Conservation (phyloP, 805 yeast genomes). For the Pichia pseudocactophila region DNA sequence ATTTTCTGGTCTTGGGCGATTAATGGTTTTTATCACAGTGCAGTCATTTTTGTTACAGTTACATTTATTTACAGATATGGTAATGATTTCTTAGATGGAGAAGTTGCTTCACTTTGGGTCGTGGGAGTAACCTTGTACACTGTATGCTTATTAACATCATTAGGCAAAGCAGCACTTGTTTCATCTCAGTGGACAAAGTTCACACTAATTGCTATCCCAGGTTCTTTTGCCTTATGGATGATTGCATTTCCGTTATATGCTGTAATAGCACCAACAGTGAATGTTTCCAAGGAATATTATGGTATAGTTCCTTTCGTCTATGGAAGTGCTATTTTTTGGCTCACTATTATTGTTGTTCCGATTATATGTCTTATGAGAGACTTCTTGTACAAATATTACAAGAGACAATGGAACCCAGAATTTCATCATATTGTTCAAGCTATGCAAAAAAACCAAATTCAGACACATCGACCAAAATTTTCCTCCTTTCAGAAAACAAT, state of each 20-base stretch:
- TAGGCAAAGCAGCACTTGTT: conserved; percentile 91
- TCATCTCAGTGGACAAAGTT: conserved; percentile 94
- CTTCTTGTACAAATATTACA: conserved; percentile 88
- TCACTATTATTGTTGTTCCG: conserved; percentile 67
- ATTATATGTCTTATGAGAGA: conserved; percentile 76
- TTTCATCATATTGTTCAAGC: conserved; percentile 93
- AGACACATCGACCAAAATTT: conserved; percentile 91
- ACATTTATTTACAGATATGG: conserved; percentile 62
- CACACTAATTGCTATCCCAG: conserved; percentile 88
- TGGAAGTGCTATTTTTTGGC: conserved; percentile 77
- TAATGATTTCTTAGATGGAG: conserved; percentile 56
- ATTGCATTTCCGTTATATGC: conserved; percentile 83
- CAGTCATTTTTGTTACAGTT: conserved; percentile 68
- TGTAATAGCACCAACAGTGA: conserved; percentile 69
- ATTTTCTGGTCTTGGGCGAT: conserved; percentile 97
- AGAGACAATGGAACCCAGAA: conserved; percentile 86
- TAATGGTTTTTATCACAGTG: conserved; percentile 93
- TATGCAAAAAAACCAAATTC: conserved; percentile 89
- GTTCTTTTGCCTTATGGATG: conserved; percentile 80
- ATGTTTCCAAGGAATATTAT: conserved; percentile 73
- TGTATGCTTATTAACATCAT: conserved; percentile 75
- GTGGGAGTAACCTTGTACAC: conserved; percentile 92
- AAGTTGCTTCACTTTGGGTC: conserved; percentile 79
- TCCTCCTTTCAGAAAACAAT: conserved; percentile 96
- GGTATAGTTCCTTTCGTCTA: conserved; percentile 75